Evolutionary conservation across 371 early-diverging fungal species (phyloP).

Genomic region (Dichotomocladium elegans): DNA sequence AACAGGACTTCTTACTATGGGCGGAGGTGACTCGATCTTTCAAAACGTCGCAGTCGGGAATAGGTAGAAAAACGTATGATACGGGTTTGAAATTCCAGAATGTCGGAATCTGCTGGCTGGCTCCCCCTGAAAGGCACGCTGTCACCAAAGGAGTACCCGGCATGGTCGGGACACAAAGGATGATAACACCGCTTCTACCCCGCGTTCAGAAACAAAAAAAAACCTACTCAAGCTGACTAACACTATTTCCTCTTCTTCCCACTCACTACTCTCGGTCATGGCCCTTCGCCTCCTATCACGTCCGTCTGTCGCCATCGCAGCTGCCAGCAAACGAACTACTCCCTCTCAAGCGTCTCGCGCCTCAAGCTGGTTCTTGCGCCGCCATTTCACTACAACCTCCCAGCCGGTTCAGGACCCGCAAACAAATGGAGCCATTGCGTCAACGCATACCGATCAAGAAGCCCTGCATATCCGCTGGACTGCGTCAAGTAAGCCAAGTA

Average conservation of each 20-base stretch:
- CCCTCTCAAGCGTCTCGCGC: neutral
- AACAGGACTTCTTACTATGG: too few relatives aligned
- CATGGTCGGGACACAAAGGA: too few relatives aligned
- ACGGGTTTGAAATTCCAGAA: too few relatives aligned
- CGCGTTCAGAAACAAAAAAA: neutral
- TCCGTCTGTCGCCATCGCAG: neutral
- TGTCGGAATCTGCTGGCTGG: too few relatives aligned
- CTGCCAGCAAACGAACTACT: neutral
- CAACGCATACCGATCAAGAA: conserved; percentile 7
- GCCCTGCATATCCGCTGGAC: conserved; percentile 23
- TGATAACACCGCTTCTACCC: neutral
- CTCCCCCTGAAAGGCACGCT: too few relatives aligned
- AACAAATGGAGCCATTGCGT: neutral
- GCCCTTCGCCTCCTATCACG: neutral
- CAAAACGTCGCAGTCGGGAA: too few relatives aligned
- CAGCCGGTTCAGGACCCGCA: neutral
- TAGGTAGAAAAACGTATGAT: too few relatives aligned
- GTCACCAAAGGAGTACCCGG: too few relatives aligned
- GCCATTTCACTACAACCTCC: neutral
- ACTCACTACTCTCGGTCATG: neutral
- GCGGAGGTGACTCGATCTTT: too few relatives aligned
- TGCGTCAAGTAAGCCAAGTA: neutral
- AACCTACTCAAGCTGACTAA: neutral
- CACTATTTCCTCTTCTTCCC: neutral
- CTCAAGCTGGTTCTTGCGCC: neutral